phyloP scores from a whole-genome alignment of 129 eudicot genomes.

The Solidago caesia region DNA sequence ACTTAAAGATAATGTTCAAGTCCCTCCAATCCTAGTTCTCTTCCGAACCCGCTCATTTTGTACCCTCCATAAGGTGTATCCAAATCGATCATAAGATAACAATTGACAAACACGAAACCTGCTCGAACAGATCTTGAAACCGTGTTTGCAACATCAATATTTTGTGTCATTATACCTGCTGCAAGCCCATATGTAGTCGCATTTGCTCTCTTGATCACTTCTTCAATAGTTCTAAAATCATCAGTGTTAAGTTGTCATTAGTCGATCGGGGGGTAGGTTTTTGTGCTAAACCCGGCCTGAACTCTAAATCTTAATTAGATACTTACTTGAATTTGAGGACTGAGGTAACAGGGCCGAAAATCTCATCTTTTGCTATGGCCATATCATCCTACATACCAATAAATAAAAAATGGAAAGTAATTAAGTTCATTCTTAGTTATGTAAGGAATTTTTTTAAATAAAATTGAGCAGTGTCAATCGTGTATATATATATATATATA shows the following conservation, averaged over 20 bases:
- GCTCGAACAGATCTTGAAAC: constrained; percentile 67
- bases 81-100: constrained; percentile 36
- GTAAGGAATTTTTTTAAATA: too few relatives aligned
- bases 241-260: neutral
- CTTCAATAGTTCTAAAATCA: constrained; percentile 48
- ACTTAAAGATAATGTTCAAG: constrained; percentile 53
- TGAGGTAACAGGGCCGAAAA: constrained; percentile 73
- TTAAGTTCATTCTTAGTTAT: neutral
- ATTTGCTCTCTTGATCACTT: constrained; percentile 69
- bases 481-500: neutral
- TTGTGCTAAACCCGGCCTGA: neutral
- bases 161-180: constrained; percentile 56
- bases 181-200: constrained; percentile 63
- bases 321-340: constrained; percentile 72
- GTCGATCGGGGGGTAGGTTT: neutral
- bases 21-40: constrained; percentile 53
- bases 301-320: neutral
- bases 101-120: constrained; percentile 40
- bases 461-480: too few relatives aligned
- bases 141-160: constrained; percentile 65
- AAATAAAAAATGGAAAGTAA: neutral
- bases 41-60: constrained; percentile 63
- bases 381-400: constrained; percentile 55
- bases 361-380: constrained; percentile 68
- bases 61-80: constrained; percentile 64